Percentiles rank a stretch among this genome's conserved stretches.
These are phyloP conservation scores for Cordia subcordata DNA, from an alignment of 257 asterid species.

Conservation along the genomic window DNA sequence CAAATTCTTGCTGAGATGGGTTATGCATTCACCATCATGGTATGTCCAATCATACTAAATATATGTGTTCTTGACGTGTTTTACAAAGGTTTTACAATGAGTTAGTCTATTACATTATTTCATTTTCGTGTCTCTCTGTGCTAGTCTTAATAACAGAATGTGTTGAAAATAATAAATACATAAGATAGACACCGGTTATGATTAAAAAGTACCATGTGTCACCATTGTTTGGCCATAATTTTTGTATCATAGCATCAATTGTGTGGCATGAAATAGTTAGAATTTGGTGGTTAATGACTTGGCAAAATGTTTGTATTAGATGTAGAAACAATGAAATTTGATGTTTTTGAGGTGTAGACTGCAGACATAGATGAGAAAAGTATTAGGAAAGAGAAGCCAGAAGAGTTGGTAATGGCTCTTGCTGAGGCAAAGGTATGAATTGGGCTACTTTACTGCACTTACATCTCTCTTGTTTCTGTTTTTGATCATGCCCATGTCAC, in stretches of 20 bases:
- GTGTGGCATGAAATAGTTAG: not conserved
- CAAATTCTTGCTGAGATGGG: conserved; percentile 75
- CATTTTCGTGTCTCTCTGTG: too few relatives aligned
- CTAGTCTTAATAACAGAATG: too few relatives aligned
- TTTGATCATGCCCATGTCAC: too few relatives aligned
- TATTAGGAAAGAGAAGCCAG: conserved; percentile 68
- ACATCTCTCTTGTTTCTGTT: not conserved
- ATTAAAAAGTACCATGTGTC: too few relatives aligned
- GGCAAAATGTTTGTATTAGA: not conserved
- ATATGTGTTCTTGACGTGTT: not conserved
- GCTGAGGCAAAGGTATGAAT: conserved; percentile 85
- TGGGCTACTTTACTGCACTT: not conserved
- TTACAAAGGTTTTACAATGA: too few relatives aligned
- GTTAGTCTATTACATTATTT: too few relatives aligned
- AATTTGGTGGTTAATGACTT: not conserved
- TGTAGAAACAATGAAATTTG: not conserved
- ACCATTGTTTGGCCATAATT: too few relatives aligned
- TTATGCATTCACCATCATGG: conserved; percentile 59
- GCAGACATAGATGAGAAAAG: conserved; percentile 87
- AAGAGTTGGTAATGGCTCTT: conserved; percentile 73
- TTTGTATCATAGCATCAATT: too few relatives aligned
- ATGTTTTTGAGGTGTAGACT: conserved; percentile 32
- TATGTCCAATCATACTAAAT: conserved; percentile 13
- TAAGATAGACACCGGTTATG: too few relatives aligned
- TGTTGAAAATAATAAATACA: too few relatives aligned